Percentiles rank a stretch among this genome's conserved stretches.
These are phyloP conservation scores for Spergularia marina DNA, from an alignment of 148 eudicot species.

Conservation along the genomic window DNA sequence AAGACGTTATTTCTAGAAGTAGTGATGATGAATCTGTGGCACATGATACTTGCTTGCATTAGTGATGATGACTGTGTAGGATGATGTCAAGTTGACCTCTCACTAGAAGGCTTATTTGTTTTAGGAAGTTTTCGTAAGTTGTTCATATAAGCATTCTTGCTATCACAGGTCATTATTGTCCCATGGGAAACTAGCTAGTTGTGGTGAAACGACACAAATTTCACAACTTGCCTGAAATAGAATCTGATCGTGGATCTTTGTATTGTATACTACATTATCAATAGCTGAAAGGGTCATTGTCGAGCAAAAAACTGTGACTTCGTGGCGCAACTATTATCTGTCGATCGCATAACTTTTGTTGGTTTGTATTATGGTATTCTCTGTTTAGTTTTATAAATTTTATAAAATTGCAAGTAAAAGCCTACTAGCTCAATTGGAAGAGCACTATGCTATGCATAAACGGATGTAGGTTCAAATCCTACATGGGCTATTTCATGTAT, in stretches of 20 bases:
- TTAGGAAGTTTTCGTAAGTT: neutral
- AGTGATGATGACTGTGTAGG: too few species aligned
- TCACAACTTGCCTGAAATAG: slow-evolving; percentile 94
- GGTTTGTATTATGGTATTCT: slow-evolving; percentile 14
- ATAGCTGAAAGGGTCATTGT: slow-evolving; percentile 91
- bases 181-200: slow-evolving; percentile 99
- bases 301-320: slow-evolving; percentile 92
- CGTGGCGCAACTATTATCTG: slow-evolving; percentile 8
- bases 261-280: slow-evolving; percentile 88
- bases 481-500: too few species aligned
- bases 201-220: slow-evolving; percentile 98
- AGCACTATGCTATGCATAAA: too few species aligned
- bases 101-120: neutral
- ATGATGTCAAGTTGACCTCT: neutral
- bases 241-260: slow-evolving; percentile 63
- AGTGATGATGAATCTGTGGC: slow-evolving; percentile 64
- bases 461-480: too few species aligned
- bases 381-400: neutral
- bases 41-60: slow-evolving; percentile 52
- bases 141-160: neutral
- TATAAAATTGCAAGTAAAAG: too few species aligned
- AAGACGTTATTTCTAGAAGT: slow-evolving; percentile 83
- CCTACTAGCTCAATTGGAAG: too few species aligned
- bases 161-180: slow-evolving; percentile 70
- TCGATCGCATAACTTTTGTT: neutral